Conservation (phyloP, 805 yeast species). For the Cyberlindnera nakhonratchasimensis region DNA sequence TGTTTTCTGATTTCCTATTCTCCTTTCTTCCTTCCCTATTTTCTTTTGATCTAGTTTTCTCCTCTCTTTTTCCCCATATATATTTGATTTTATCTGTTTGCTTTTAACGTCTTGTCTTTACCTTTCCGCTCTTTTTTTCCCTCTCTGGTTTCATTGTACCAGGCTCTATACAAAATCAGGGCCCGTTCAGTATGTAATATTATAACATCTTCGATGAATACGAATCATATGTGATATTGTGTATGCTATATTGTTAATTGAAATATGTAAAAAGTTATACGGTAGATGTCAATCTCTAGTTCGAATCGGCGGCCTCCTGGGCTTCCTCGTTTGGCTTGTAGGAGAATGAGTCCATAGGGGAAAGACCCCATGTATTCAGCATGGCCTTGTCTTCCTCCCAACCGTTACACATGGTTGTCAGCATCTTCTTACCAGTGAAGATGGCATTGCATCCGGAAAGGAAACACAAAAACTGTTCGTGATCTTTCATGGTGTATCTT, state of each 20-base stretch:
- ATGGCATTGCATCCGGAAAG: slow-evolving; percentile 78
- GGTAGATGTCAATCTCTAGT: background rate
- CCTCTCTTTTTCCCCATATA: background rate
- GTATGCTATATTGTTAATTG: background rate
- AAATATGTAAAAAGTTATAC: background rate
- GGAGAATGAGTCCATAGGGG: slow-evolving; percentile 48
- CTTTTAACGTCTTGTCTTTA: background rate
- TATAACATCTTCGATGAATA: background rate
- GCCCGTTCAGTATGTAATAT: background rate
- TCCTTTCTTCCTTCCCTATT: background rate
- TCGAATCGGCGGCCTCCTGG: background rate
- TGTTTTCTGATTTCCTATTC: background rate
- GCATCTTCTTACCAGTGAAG: slow-evolving; percentile 77
- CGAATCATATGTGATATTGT: no score
- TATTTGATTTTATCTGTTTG: no score
- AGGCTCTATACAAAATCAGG: background rate
- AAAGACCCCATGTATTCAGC: slow-evolving; percentile 67
- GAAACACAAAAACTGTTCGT: slow-evolving; percentile 71
- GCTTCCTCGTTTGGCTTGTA: slow-evolving; percentile 12
- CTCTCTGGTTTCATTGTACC: background rate
- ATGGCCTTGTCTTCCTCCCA: slow-evolving; percentile 78
- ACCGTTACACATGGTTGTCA: slow-evolving; percentile 78
- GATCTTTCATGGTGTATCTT: slow-evolving; percentile 73
- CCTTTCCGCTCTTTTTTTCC: background rate
- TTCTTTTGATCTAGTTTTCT: background rate